Conservation (phyloP, 73 alveolate species). For the Tetrahymena thermophila region DNA sequence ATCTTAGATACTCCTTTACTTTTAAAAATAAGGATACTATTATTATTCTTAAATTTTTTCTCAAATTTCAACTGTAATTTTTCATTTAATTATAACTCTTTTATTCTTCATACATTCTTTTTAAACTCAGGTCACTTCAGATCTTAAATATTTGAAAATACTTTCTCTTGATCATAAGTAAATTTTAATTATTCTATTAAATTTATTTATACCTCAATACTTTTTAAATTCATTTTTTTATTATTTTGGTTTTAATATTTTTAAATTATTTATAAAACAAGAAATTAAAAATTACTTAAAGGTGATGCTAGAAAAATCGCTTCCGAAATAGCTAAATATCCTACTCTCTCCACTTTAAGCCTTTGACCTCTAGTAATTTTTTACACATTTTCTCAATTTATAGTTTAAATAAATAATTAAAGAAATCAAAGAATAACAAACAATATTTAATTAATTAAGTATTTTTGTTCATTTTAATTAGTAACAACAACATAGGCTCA, state of each 20-base stretch:
- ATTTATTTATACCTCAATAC: no score
- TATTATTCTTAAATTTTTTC: neutral
- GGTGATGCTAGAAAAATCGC: neutral
- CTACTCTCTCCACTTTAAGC: neutral
- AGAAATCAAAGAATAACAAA: neutral
- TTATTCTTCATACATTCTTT: no score
- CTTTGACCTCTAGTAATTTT: neutral
- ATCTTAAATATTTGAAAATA: no score
- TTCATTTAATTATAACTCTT: no score
- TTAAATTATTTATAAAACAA: no score
- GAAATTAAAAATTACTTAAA: neutral
- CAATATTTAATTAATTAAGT: no score
- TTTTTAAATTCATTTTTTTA: no score
- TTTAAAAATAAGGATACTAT: neutral
- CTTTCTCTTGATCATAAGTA: neutral
- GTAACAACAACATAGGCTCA: no score
- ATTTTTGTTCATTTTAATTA: neutral
- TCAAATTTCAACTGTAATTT: neutral
- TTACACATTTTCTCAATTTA: neutral
- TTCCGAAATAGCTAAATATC: neutral
- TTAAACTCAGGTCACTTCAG: neutral
- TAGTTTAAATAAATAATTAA: neutral
- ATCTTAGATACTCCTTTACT: neutral
- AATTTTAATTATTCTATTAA: no score
- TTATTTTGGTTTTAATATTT: no score